These are phyloP conservation scores for Xylaria digitata DNA, from an alignment of 2,329 filamentous ascomycete genomes.

Conservation along the genomic window DNA sequence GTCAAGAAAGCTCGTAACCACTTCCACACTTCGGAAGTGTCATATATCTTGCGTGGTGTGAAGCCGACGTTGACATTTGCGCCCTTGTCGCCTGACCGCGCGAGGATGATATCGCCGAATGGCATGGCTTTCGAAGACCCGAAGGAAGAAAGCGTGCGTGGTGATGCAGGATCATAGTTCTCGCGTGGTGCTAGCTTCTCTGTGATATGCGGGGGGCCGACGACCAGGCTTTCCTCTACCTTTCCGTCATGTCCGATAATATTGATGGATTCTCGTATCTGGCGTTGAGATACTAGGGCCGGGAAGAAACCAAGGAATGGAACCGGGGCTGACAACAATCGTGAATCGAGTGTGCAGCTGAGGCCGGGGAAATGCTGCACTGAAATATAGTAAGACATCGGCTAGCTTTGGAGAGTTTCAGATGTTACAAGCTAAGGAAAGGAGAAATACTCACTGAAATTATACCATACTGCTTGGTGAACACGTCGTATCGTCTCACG, in stretches of 20 bases:
- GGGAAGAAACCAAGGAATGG: conserved; percentile 58
- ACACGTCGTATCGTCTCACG: conserved; percentile 47
- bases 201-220: conserved; percentile 45
- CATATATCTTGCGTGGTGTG: conserved; percentile 56
- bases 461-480: conserved; percentile 48
- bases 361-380: conserved; percentile 59
- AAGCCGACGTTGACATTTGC: conserved; percentile 46
- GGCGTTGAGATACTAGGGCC: conserved; percentile 47
- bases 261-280: conserved; percentile 41
- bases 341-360: conserved; percentile 56
- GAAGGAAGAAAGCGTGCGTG: conserved; percentile 47
- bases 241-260: conserved; percentile 27
- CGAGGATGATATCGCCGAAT: conserved; percentile 45
- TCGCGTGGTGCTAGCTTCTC: conserved; percentile 44
- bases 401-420: not conserved
- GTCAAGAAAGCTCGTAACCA: conserved; percentile 55
- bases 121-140: conserved; percentile 56
- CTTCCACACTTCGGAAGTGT: conserved; percentile 52
- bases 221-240: conserved; percentile 29
- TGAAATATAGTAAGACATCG: conserved; percentile 3
- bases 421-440: not conserved
- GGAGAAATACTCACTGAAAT: conserved; percentile 44
- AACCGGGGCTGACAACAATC: conserved; percentile 52
- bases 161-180: conserved; percentile 41
- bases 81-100: conserved; percentile 45